Evolutionary conservation across 371 early-diverging fungal species (phyloP), one percentile per base, ranked within the genome.

Genomic region (Syncephalastrum contaminatum): DNA sequence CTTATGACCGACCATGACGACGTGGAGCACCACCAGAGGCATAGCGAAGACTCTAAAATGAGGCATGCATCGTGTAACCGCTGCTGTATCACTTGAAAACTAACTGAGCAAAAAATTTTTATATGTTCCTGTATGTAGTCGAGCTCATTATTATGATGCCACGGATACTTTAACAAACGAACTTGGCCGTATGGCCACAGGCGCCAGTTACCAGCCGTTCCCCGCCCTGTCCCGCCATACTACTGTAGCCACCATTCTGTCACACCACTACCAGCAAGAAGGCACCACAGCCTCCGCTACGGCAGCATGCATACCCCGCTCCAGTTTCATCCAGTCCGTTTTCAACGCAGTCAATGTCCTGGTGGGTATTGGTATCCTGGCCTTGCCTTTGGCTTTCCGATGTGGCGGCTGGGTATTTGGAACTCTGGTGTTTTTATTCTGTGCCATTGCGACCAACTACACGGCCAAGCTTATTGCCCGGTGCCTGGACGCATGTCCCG

Each of bases 311-410:
- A 8, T 10, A 44, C 36, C 48, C 21, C 41, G 54, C 30, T 65
- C 65, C 5, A 62, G 54, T 41, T 68, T 68, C 58, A 53, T 67
- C 4, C 80, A 68, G 43, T 67, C 81, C 6, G 54, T 72, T 6
- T 83, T 82, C 47, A 83, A 84, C 61, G 61, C 82, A 4, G 70
- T 84, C 53, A 86, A 87, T 52, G 67, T 86, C 0, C 59, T 86
- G 21, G 77, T 86, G 18, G 87, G 85, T n/a, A 81, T 85, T 36
- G 77, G 81, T 18, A 70, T 80, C 51, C 56, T 82, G 41, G 70
- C 75, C 0, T 46, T 75, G 2, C 72, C 75, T 4, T 56, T 62
- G 40, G 68, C 66, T 10, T 54, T 72, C 18, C 67, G 70, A 18
- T 53, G 60, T 14, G 68, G 67, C 14, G 75, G 75, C 12, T 87